These are phyloP conservation scores for Halophytophthora polymorphica DNA, from an alignment of 352 stramenopile genomes.

Conservation along the genomic window DNA sequence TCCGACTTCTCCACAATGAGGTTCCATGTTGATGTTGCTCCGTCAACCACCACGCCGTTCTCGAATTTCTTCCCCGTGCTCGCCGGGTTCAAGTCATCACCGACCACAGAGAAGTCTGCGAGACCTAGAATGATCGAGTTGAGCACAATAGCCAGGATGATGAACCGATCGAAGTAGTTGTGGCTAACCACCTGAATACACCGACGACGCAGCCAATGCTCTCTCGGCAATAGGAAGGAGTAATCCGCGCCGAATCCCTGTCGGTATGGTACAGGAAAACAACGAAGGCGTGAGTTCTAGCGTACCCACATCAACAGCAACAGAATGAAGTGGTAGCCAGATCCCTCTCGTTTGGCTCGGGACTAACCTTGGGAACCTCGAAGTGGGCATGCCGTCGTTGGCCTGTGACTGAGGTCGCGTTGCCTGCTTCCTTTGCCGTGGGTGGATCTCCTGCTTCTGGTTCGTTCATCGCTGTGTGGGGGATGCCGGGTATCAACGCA, in stretches of 20 bases:
- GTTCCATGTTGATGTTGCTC: conserved; percentile 47
- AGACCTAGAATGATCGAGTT: conserved; percentile 87
- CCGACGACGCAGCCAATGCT: conserved; percentile 41
- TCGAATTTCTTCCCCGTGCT: conserved; percentile 42
- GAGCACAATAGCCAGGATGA: conserved; percentile 80
- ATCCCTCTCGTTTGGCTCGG: not conserved
- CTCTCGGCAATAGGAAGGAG: conserved; percentile 45
- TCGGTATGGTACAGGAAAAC: not conserved
- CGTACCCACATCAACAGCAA: not conserved
- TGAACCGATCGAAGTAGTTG: conserved; percentile 82
- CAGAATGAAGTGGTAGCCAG: not conserved
- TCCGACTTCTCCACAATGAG: conserved; percentile 71
- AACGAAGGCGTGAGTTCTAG: no score
- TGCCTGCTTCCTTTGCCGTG: conserved; percentile 1
- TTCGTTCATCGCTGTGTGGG: conserved; percentile 28
- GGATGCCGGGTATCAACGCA: conserved; percentile 29
- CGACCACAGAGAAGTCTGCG: conserved; percentile 82
- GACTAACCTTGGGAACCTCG: conserved; percentile 13
- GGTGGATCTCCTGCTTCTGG: conserved; percentile 22
- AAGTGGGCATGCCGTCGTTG: conserved; percentile 18
- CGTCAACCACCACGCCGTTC: conserved; percentile 31
- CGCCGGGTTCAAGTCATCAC: conserved; percentile 54
- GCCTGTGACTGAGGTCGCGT: not conserved
- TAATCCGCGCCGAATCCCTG: conserved; percentile 48
- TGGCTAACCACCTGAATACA: conserved; percentile 56